Evolutionary conservation across 192 early-diverging fungal genomes (phyloP).

Genomic region (Backusella australiensis): DNA sequence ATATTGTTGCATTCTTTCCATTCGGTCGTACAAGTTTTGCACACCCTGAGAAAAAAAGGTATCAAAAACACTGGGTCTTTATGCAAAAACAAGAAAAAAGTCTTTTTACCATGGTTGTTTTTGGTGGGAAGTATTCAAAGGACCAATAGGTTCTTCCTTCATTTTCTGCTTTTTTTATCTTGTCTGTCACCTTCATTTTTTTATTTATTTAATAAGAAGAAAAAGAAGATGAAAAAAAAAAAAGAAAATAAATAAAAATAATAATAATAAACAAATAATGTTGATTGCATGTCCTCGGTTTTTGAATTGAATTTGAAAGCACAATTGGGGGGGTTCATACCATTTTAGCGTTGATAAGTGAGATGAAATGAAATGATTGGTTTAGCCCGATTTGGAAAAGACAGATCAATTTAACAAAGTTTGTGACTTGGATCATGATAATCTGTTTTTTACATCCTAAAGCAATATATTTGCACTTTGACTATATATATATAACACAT

Average conservation of each 20-base stretch:
- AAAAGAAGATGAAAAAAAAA: conserved; percentile 1
- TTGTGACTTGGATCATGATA: conserved; percentile 8
- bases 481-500: not conserved
- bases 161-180: conserved; percentile 64
- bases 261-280: not conserved
- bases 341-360: not conserved
- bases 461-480: conserved; percentile 2
- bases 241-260: not conserved
- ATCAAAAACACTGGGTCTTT: not conserved
- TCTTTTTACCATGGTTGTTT: conserved; percentile 67
- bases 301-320: not conserved
- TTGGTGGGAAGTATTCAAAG: conserved; percentile 99
- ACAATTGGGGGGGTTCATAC: not conserved
- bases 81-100: too few species aligned
- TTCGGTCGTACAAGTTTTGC: conserved; percentile 90
- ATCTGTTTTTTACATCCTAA: not conserved
- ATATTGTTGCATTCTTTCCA: conserved; percentile 90
- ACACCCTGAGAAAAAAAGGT: conserved; percentile 57
- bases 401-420: not conserved
- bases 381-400: not conserved
- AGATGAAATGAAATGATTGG: not conserved
- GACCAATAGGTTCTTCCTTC: conserved; percentile 78
- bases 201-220: not conserved
- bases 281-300: not conserved
- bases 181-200: conserved; percentile 74